Evolutionary conservation across 345 rosid species (phyloP).

Genomic region (Eutrema heterophyllum): DNA sequence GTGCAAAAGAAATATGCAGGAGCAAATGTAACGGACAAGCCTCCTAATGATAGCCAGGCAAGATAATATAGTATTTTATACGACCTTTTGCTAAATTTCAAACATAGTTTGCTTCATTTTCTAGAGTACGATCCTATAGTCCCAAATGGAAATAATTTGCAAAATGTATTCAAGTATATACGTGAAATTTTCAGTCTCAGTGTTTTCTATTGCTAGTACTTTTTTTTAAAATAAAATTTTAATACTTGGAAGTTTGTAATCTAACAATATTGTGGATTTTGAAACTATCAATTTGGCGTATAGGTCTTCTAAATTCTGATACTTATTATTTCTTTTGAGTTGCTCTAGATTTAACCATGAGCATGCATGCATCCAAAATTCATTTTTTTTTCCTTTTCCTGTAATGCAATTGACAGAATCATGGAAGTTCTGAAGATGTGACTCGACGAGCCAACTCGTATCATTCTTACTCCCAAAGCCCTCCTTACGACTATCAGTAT

Average conservation of each 20-base stretch:
- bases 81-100: neutral
- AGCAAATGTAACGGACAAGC: slow-evolving; percentile 59
- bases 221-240: neutral
- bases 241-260: neutral
- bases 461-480: slow-evolving; percentile 98
- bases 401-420: slow-evolving; percentile 50
- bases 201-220: neutral
- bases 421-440: slow-evolving; percentile 51
- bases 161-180: neutral
- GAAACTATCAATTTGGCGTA: neutral
- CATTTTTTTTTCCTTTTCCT: slow-evolving; percentile 2
- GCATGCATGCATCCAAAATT: slow-evolving; percentile 9
- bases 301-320: neutral
- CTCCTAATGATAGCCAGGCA: slow-evolving; percentile 73
- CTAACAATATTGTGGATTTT: neutral
- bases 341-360: slow-evolving; percentile 14
- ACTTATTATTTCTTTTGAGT: neutral
- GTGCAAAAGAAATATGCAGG: slow-evolving; percentile 79
- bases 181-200: neutral
- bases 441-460: slow-evolving; percentile 90
- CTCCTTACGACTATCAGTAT: slow-evolving; percentile 95
- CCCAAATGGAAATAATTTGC: neutral
- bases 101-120: neutral
- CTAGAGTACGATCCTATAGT: neutral
- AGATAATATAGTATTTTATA: slow-evolving; percentile 5